Evolutionary conservation across 352 stramenopile species (phyloP), one percentile per base, ranked within the genome.

Genomic region (Globisporangium nunn): DNA sequence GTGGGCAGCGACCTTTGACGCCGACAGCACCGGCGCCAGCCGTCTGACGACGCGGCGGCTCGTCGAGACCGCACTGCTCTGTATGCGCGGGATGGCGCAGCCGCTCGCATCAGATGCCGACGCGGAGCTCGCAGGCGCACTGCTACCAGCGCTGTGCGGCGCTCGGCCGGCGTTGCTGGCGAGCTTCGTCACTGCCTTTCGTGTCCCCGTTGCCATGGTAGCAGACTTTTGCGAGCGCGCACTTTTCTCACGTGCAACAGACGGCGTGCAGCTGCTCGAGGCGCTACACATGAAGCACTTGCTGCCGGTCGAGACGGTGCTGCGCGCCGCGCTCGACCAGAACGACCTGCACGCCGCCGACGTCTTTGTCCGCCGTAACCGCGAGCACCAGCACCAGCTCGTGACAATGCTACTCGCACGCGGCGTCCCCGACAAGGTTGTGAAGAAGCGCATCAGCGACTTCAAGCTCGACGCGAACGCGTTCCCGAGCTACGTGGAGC

Each of bases 401-500:
- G 61, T 92, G 29, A 66, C 82, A 44, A 65, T 74, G 56, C 59
- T 93, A 17, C 71, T 92, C 11, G 54, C 75, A 35, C 14, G 48
- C 46, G 64, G 74, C 37, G 54, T 75, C 7, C 52, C 69, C 10
- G 77, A 90, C 64, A 89, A 91, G 63, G 51, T 86, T 41, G 76
- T 91, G 62, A 87, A 87, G 59, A 88, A 87, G 61, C 68, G 80
- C 17, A 61, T 93, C 14, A 65, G 61, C 41, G 66, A 71, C 11
- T 89, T 91, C 62, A 73, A 79, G 35, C 31, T 93, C 11, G 56
- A 75, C 18, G 61, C 72, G 6, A 71, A 67, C 28, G 69, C 63
- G 11, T 90, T 93, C 60, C 82, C 82, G 7, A 62, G 63, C 39
- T 91, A 78, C 61, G 57, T 75, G 11, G 68, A 80, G 23, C 81